These are phyloP conservation scores for Candida qinlingensis DNA, from an alignment of 805 yeast species.

Conservation along the genomic window DNA sequence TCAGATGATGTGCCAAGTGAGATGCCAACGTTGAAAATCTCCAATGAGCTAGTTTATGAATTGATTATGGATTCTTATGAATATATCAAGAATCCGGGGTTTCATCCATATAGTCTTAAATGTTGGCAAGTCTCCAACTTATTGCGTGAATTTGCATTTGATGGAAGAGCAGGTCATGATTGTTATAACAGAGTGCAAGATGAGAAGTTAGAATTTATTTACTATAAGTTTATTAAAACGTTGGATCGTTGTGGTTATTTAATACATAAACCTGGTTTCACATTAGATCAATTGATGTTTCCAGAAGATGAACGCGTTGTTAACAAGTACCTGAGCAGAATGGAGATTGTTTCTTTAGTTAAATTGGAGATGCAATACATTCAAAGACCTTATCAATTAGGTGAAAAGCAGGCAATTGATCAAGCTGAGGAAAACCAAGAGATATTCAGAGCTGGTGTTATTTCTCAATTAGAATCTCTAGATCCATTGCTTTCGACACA, in stretches of 20 bases:
- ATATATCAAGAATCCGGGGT: neutral
- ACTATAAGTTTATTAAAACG: slow-evolving; percentile 9
- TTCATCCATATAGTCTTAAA: slow-evolving; percentile 1
- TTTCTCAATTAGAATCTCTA: slow-evolving; percentile 4
- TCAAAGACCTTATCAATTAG: slow-evolving; percentile 2
- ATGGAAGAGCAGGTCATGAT: neutral
- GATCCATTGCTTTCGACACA: slow-evolving; percentile 12
- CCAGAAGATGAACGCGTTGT: slow-evolving; percentile 32
- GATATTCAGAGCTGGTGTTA: neutral
- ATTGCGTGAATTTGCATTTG: neutral
- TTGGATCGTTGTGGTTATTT: slow-evolving; percentile 4
- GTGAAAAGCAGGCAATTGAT: neutral
- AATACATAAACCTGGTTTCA: slow-evolving; percentile 8
- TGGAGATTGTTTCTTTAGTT: slow-evolving; percentile 26
- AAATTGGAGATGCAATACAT: slow-evolving; percentile 7
- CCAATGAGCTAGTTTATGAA: slow-evolving; percentile 3
- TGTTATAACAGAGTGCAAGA: slow-evolving; percentile 1
- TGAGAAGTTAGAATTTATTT: slow-evolving; percentile 5
- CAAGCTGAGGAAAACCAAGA: neutral
- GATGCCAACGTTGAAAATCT: neutral
- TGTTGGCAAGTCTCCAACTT: slow-evolving; percentile 9
- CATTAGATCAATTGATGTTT: slow-evolving; percentile 29
- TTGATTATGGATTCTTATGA: slow-evolving; percentile 3
- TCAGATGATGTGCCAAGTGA: neutral
- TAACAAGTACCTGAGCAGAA: slow-evolving; percentile 28